Conservation (phyloP, 1,139 yeast species). For the Tardiomyces depauwii region DNA sequence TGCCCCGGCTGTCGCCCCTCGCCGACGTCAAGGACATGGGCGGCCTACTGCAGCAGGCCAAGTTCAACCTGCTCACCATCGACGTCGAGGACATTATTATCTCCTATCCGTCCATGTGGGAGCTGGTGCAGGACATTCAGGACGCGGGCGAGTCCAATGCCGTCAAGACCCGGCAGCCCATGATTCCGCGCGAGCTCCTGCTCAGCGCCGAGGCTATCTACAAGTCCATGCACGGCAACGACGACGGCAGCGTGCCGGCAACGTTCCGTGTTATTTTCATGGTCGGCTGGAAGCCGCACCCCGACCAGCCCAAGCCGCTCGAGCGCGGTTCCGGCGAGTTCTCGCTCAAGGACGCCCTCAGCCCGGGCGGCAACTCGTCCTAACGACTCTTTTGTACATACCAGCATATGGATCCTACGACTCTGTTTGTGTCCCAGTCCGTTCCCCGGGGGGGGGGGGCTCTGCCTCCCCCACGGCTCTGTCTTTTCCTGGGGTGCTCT, state of each 20-base stretch:
- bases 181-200: constrained; percentile 52
- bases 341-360: constrained; percentile 50
- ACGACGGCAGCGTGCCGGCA: constrained; percentile 34
- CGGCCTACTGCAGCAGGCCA: constrained; percentile 57
- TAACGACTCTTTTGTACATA: too few relatives aligned
- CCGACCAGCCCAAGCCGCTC: constrained; percentile 58
- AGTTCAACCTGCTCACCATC: constrained; percentile 68
- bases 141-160: constrained; percentile 83
- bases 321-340: constrained; percentile 62
- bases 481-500: too few relatives aligned
- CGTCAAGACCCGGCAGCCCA: constrained; percentile 43
- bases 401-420: too few relatives aligned
- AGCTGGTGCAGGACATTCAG: constrained; percentile 61
- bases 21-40: constrained; percentile 75
- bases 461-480: too few relatives aligned
- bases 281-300: constrained; percentile 84
- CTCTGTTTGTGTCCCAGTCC: too few relatives aligned
- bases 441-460: too few relatives aligned
- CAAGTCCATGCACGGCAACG: constrained; percentile 57
- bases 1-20: constrained; percentile 73
- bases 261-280: constrained; percentile 68
- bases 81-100: constrained; percentile 80
- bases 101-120: constrained; percentile 64
- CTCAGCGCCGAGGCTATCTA: constrained; percentile 72
- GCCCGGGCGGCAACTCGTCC: too few relatives aligned